Percentiles rank a stretch among this genome's conserved stretches.
These are phyloP conservation scores for Mucor irregularis DNA, from an alignment of 371 early-diverging fungal species.

Conservation along the genomic window DNA sequence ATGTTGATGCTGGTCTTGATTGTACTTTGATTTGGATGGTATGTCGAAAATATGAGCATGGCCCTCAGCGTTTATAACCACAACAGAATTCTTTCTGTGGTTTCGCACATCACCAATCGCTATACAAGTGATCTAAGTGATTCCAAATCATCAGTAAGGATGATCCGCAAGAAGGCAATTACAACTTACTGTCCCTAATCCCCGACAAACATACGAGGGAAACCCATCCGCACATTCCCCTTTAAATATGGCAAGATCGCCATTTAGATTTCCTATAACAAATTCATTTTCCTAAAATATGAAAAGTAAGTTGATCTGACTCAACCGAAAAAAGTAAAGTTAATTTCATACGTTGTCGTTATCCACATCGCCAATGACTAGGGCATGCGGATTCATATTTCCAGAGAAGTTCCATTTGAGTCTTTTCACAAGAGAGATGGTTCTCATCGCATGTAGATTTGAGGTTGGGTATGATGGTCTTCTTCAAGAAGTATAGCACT, in stretches of 20 bases:
- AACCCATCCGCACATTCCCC: slow-evolving; percentile 56
- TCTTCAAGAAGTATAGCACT: too few species aligned
- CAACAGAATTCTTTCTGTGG: slow-evolving; percentile 65
- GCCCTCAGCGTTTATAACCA: slow-evolving; percentile 69
- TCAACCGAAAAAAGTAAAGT: too few species aligned
- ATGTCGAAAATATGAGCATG: slow-evolving; percentile 69
- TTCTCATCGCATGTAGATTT: too few species aligned
- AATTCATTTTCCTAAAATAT: slow-evolving; percentile 75
- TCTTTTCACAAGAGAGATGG: slow-evolving; percentile 72
- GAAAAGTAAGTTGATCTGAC: neutral
- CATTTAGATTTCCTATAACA: slow-evolving; percentile 79
- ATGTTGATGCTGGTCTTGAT: slow-evolving; percentile 21
- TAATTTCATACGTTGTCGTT: slow-evolving; percentile 78
- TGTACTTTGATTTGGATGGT: slow-evolving; percentile 12
- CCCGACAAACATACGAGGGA: slow-evolving; percentile 59
- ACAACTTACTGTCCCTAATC: slow-evolving; percentile 60
- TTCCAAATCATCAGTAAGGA: too few species aligned
- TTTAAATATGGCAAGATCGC: slow-evolving; percentile 80
- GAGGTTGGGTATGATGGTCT: too few species aligned
- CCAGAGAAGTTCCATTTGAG: slow-evolving; percentile 79
- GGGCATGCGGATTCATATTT: slow-evolving; percentile 80
- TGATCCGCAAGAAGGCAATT: too few species aligned
- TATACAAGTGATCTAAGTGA: slow-evolving; percentile 72
- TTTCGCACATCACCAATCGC: slow-evolving; percentile 69
- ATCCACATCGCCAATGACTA: slow-evolving; percentile 82